Conservation (phyloP, 331 rosid species). For the Pyrus hybrid region DNA sequence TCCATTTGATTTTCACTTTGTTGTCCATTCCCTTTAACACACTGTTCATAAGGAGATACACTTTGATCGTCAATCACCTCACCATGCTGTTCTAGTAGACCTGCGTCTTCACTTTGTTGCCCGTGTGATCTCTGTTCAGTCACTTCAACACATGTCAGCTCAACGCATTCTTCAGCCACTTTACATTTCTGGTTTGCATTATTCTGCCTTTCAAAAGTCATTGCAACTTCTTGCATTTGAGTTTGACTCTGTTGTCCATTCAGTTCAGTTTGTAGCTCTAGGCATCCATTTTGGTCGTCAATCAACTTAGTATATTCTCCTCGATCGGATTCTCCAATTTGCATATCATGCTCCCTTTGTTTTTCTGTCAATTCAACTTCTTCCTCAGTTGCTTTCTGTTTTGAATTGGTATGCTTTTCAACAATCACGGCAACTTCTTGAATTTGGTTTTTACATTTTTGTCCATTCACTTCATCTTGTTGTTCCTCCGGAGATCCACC, state of each 20-base stretch:
- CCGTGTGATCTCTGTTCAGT: neutral
- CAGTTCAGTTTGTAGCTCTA: neutral
- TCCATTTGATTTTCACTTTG: neutral
- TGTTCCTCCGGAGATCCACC: neutral
- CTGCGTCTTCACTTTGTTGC: neutral
- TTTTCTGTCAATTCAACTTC: neutral
- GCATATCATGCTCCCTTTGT: neutral
- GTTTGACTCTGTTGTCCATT: neutral
- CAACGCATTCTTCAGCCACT: neutral
- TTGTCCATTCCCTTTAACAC: neutral
- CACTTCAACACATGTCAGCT: neutral
- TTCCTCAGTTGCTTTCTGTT: neutral
- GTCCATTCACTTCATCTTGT: neutral
- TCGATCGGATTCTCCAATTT: neutral
- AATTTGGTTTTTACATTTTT: neutral
- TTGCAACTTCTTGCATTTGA: neutral
- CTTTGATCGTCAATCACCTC: neutral
- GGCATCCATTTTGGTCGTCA: neutral
- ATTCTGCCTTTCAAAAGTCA: neutral
- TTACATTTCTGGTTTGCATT: neutral
- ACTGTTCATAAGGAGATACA: neutral
- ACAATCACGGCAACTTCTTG: neutral
- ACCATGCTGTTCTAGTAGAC: neutral
- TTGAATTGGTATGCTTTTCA: neutral
- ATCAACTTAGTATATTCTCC: neutral